Evolutionary conservation across 2,329 filamentous ascomycete species (phyloP).

Genomic region (Verticillium dahliae): DNA sequence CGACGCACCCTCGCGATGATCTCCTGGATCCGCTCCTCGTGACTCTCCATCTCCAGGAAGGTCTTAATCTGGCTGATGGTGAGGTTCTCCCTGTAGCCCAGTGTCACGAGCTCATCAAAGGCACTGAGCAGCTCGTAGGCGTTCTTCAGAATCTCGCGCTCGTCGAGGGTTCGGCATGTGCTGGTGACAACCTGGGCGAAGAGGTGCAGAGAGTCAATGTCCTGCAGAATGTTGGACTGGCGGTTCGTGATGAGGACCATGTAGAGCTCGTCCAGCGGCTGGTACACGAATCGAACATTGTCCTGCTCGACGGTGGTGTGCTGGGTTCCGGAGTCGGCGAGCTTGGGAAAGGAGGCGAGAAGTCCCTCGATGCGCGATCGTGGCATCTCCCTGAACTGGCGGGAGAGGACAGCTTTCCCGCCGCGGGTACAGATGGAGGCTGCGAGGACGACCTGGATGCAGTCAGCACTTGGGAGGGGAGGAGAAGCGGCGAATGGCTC

Average conservation of each 20-base stretch:
- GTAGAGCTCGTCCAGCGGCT: slow-evolving; percentile 97
- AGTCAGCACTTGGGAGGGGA: slow-evolving; percentile 4
- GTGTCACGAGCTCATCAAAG: slow-evolving; percentile 93
- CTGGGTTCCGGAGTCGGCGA: slow-evolving; percentile 91
- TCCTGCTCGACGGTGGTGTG: slow-evolving; percentile 98
- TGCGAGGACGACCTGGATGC: slow-evolving; percentile 84
- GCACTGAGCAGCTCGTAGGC: slow-evolving; percentile 94
- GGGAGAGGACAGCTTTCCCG: slow-evolving; percentile 95
- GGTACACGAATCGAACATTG: slow-evolving; percentile 99
- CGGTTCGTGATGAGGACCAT: slow-evolving; percentile 99
- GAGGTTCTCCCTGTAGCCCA: slow-evolving; percentile 94
- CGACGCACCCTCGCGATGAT: slow-evolving; percentile 78
- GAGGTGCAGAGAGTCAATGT: slow-evolving; percentile 96
- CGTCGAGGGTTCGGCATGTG: slow-evolving; percentile 92
- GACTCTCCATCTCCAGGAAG: slow-evolving; percentile 98
- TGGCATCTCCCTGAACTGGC: slow-evolving; percentile 97
- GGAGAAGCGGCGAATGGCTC: neutral
- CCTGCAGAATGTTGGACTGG: slow-evolving; percentile 98
- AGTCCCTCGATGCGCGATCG: slow-evolving; percentile 94
- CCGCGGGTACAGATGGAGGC: slow-evolving; percentile 98
- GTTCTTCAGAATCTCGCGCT: slow-evolving; percentile 90
- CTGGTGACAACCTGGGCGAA: slow-evolving; percentile 96
- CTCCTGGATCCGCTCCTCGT: slow-evolving; percentile 97
- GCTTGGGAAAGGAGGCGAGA: slow-evolving; percentile 94
- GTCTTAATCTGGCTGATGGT: slow-evolving; percentile 98